Base-by-base conservation (phyloP, 2,329 filamentous ascomycete genomes). In the Fusarium euwallaceae region DNA sequence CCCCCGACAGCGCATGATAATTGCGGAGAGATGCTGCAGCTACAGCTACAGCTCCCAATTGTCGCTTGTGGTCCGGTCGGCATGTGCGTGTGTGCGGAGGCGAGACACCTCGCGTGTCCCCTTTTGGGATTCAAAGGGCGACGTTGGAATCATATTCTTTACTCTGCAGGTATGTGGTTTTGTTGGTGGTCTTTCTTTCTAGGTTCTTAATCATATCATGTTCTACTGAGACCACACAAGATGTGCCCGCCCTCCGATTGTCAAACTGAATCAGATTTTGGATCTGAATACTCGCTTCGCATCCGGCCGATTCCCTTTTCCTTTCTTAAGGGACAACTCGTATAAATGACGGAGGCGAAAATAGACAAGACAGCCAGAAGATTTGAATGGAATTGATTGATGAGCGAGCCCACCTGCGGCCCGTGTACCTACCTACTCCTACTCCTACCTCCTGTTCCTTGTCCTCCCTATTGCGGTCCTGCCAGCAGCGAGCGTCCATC, bases 61-160 rank as follows among this genome's bases (percentile, higher is more conserved):
- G 63, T 66, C 27, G 48, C 27, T 66, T 72, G 70, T 72, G 70
- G 70, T 61, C 36, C 51, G 39, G 43, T 29, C 36, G 71, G 71
- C 45, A 74, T 74, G 68, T 65, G 67, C 20, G 24, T 24, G 37
- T 53, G 72, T 53, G 71, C 72, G 72, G 62, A 75, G 66, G 62
- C 51, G 55, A 69, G 36, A 60, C 29, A 59, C 32, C 41, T 27
- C 37, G 11, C 41, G 58, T 59, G 48, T 73, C 61, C 71, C 68
- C 60, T 74, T 69, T 53, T 55, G 64, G 67, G 61, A 58, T 29
- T 9, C 14, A 39, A 45, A 56, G 66, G 36, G 34, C 53, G 22
- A 27, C 55, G 55, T 62, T 70, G 39, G 66, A 48, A 64, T 60
- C 51, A 36, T 59, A 41, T 43, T 61, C 20, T 58, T n/a, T 36